These are phyloP conservation scores for Elongisporangium undulatum DNA, from an alignment of 352 stramenopile species.

Conservation along the genomic window DNA sequence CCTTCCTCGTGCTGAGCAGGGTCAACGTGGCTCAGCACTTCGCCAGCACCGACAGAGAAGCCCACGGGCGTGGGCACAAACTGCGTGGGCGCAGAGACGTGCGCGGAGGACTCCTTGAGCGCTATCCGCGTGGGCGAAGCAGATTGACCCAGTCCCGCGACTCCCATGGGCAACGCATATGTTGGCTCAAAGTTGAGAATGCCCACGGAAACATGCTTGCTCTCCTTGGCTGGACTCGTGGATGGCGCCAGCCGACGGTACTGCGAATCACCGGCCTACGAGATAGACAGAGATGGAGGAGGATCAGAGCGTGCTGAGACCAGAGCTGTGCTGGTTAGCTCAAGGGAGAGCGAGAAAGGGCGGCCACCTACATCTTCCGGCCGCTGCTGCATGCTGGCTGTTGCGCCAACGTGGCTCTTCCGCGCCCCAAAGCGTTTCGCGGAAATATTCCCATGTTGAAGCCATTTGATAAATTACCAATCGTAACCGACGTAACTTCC, in stretches of 20 bases:
- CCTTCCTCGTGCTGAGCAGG: conserved; percentile 38
- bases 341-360: neutral
- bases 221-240: conserved; percentile 50
- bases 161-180: conserved; percentile 11
- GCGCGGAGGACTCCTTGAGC: conserved; percentile 24
- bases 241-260: conserved; percentile 38
- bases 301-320: too few relatives aligned
- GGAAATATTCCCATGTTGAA: neutral
- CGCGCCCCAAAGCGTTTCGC: neutral
- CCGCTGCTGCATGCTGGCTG: neutral
- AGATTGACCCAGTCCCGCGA: neutral
- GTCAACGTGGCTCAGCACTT: conserved; percentile 34
- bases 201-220: conserved; percentile 20
- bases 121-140: conserved; percentile 23
- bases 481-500: neutral
- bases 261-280: neutral
- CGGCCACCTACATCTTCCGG: neutral
- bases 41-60: conserved; percentile 44
- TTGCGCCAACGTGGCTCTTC: neutral
- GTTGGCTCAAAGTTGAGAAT: conserved; percentile 63
- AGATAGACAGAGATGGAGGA: neutral
- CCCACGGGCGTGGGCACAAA: conserved; percentile 30
- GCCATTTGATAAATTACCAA: neutral
- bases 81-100: conserved; percentile 28
- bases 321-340: too few relatives aligned